Percentiles rank a stretch among this genome's conserved stretches.
These are phyloP conservation scores for Inonotus obliquus DNA, from an alignment of 1,284 basidiomycete genomes.

Conservation along the genomic window DNA sequence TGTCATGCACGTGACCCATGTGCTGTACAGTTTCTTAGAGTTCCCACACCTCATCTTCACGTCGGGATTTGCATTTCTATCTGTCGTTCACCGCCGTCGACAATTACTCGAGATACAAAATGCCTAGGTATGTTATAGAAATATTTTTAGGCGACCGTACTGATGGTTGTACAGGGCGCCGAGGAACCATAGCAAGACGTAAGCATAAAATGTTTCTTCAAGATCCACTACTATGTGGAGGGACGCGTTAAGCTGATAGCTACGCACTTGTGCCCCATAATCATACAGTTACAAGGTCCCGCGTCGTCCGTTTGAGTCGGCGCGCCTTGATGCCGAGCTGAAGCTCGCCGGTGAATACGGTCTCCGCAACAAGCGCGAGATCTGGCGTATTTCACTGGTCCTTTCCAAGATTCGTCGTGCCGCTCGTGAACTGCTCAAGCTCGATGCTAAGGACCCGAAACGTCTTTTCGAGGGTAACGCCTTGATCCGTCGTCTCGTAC, in stretches of 20 bases:
- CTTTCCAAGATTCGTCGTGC: slow-evolving; percentile 99
- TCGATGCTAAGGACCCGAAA: slow-evolving; percentile 99
- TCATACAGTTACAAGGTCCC: slow-evolving; percentile 92
- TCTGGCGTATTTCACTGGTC: slow-evolving; percentile 98
- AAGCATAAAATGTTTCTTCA: slow-evolving; percentile 53
- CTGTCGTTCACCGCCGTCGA: slow-evolving; percentile 9
- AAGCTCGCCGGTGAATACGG: slow-evolving; percentile 99
- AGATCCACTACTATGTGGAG: slow-evolving; percentile 63
- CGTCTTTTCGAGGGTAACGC: slow-evolving; percentile 99
- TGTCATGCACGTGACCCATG: neutral
- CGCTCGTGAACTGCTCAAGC: slow-evolving; percentile 99
- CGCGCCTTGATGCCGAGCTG: slow-evolving; percentile 98
- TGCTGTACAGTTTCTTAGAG: neutral
- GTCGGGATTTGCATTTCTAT: neutral
- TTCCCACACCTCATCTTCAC: slow-evolving; percentile 4
- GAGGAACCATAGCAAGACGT: slow-evolving; percentile 88
- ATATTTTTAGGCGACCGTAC: slow-evolving; percentile 22
- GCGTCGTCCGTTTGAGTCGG: slow-evolving; percentile 94
- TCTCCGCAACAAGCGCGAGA: slow-evolving; percentile 99
- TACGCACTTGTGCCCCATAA: slow-evolving; percentile 48
- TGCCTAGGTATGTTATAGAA: slow-evolving; percentile 64
- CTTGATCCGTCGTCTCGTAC: slow-evolving; percentile 97
- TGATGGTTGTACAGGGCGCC: slow-evolving; percentile 65
- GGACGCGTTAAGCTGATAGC: slow-evolving; percentile 61
- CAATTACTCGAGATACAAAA: slow-evolving; percentile 44